phyloP scores from a whole-genome alignment of 306 rosid species.

The cucumber (Cucumis sativus) region DNA sequence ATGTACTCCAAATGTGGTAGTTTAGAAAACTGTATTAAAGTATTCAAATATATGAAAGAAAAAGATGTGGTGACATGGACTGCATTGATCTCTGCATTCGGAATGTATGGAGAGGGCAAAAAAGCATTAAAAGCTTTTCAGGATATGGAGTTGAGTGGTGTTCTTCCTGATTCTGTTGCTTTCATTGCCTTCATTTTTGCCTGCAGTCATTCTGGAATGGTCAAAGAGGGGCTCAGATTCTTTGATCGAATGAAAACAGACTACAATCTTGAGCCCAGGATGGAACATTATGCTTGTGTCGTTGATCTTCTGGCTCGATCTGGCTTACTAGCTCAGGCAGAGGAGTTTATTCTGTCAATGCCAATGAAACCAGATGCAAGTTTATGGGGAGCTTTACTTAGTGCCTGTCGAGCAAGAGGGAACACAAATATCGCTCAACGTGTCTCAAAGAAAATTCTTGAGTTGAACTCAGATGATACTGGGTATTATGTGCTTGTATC shows the following conservation, averaged over 20 bases:
- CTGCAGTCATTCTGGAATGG: constrained; percentile 61
- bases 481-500: constrained; percentile 43
- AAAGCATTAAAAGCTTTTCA: constrained; percentile 38
- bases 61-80: constrained; percentile 60
- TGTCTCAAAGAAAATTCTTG: constrained; percentile 23
- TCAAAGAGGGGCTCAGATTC: constrained; percentile 46
- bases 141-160: constrained; percentile 32
- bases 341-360: constrained; percentile 41
- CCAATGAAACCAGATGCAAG: constrained; percentile 35
- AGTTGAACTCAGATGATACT: constrained; percentile 16
- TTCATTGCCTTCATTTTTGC: constrained; percentile 43
- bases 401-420: constrained; percentile 52
- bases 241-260: constrained; percentile 47
- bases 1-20: constrained; percentile 63
- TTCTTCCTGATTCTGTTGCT: constrained; percentile 46
- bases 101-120: constrained; percentile 48
- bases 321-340: constrained; percentile 41
- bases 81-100: constrained; percentile 51
- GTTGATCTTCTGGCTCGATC: constrained; percentile 57
- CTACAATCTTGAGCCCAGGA: constrained; percentile 35
- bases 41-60: constrained; percentile 27
- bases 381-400: constrained; percentile 48
- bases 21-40: constrained; percentile 29
- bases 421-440: constrained; percentile 35
- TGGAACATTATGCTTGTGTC: constrained; percentile 49